Percentiles rank a stretch among this genome's conserved stretches.
Conservation (phyloP, 2,329 filamentous ascomycete genomes). For the Zymoseptoria pseudotritici region DNA sequence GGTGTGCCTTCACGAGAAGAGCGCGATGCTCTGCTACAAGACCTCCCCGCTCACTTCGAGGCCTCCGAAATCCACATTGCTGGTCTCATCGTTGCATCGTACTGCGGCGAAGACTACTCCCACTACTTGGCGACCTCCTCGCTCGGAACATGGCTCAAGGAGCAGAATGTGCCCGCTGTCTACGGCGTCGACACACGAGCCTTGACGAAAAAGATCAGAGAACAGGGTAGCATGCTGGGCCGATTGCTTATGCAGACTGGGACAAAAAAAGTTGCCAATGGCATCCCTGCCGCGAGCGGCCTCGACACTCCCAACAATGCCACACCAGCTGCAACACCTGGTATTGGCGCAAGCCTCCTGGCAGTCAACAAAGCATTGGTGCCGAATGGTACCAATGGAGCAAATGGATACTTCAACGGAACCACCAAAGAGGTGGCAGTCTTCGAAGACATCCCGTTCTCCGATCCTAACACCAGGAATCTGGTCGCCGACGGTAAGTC, state of each 20-base stretch:
- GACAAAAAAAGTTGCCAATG: conserved; percentile 32
- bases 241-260: conserved; percentile 70
- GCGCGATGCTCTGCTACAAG: conserved; percentile 74
- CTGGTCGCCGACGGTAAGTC: conserved; percentile 84
- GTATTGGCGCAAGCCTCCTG: conserved; percentile 28
- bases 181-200: conserved; percentile 91
- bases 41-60: conserved; percentile 89
- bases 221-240: conserved; percentile 94
- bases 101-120: conserved; percentile 90
- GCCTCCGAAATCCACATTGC: conserved; percentile 88
- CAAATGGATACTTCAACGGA: conserved; percentile 27
- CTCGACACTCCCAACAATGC: conserved; percentile 22
- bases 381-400: conserved; percentile 23
- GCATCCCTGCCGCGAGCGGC: conserved; percentile 17
- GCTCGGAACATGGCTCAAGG: conserved; percentile 89
- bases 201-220: conserved; percentile 86
- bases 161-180: conserved; percentile 88
- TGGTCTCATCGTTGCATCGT: conserved; percentile 82
- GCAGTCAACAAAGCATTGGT: conserved; percentile 20
- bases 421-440: conserved; percentile 28
- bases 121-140: conserved; percentile 89
- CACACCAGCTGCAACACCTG: conserved; percentile 33
- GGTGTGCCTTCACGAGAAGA: conserved; percentile 84
- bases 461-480: conserved; percentile 86
- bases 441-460: conserved; percentile 81